Percentiles rank a stretch among this genome's conserved stretches.
These are phyloP conservation scores for Trifolium repens DNA, from an alignment of 306 rosid genomes.

Conservation along the genomic window DNA sequence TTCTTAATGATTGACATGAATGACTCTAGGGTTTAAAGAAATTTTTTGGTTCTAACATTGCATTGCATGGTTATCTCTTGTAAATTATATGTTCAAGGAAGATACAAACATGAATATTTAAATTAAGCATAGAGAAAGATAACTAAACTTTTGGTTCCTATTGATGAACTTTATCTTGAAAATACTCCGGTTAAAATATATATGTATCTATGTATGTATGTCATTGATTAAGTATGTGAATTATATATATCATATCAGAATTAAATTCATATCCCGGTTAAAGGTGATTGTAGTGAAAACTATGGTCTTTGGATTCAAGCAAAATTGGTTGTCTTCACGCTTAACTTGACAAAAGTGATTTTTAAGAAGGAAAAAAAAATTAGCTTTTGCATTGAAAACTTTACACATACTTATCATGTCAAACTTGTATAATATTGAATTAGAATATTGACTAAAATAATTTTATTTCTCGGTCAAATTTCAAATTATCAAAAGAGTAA, in stretches of 20 bases:
- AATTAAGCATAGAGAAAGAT: slow-evolving; percentile 22
- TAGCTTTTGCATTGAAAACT: too few relatives aligned
- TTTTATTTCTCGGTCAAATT: too few relatives aligned
- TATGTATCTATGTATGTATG: background rate
- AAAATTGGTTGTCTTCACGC: background rate
- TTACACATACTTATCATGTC: too few relatives aligned
- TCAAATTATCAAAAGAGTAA: too few relatives aligned
- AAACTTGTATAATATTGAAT: too few relatives aligned
- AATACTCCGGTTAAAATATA: slow-evolving; percentile 32
- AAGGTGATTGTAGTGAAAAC: background rate
- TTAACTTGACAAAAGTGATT: too few relatives aligned
- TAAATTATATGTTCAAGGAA: slow-evolving; percentile 32
- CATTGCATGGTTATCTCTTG: slow-evolving; percentile 37
- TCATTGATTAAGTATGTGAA: slow-evolving; percentile 11
- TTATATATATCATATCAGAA: background rate
- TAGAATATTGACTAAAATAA: too few relatives aligned
- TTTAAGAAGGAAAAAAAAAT: too few relatives aligned
- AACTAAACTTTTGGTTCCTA: slow-evolving; percentile 31
- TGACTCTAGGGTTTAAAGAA: too few relatives aligned
- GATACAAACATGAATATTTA: slow-evolving; percentile 29
- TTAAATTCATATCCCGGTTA: too few relatives aligned
- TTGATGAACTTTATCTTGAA: slow-evolving; percentile 36
- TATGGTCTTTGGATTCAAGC: background rate
- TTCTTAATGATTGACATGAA: too few relatives aligned
- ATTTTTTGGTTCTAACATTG: too few relatives aligned